Evolutionary conservation across 768 basidiomycete species (phyloP), one percentile per base, ranked within the genome.

Genomic region (Mycena leptocephala): DNA sequence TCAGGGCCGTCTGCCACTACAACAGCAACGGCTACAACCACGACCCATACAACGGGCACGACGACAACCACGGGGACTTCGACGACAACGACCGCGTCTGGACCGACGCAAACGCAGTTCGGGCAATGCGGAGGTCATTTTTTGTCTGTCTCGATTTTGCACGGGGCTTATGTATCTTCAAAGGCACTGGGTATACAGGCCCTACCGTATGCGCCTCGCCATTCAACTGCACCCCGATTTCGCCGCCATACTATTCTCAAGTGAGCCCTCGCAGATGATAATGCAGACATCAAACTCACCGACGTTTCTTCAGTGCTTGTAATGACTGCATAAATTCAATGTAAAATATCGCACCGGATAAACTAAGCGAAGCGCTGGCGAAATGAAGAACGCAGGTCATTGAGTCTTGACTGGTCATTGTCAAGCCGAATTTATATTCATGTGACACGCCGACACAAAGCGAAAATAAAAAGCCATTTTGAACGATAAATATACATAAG

Each of bases 191-290:
- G 6, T 78, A 28, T 20, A 59, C 53, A 8, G 77, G 77, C 11
- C 74, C 77, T 3, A 78, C 77, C 5, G 67, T 46, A 2, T 78
- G 77, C 41, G 70, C 59, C 20, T 56, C 77, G 4, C 70, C 70
- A 20, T 72, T 56, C 61, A 66, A 18, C 14, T 78, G 77, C 46
- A 1, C 35, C 16, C 0, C 73, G 5, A 43, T 72, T 68, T 74
- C 73, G 13, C 73, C 73, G 28, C 77, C 77, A 11, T 78, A 9
- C 58, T 78, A 78, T 67, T 74, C 62, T 30, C 76, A 77, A n/a
- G 76, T 77, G 55, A 77, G 72, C 55, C 8, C 24, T 26, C 28
- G 18, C 20, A 30, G 26, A 22, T 0, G 28, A 1, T 2, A n/a
- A 46, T 9, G 1, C 5, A 48, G 39, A 56, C 22, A 8, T 28